Base-by-base conservation (phyloP, 805 yeast genomes). In the Saccharomycopsis schoenii region DNA sequence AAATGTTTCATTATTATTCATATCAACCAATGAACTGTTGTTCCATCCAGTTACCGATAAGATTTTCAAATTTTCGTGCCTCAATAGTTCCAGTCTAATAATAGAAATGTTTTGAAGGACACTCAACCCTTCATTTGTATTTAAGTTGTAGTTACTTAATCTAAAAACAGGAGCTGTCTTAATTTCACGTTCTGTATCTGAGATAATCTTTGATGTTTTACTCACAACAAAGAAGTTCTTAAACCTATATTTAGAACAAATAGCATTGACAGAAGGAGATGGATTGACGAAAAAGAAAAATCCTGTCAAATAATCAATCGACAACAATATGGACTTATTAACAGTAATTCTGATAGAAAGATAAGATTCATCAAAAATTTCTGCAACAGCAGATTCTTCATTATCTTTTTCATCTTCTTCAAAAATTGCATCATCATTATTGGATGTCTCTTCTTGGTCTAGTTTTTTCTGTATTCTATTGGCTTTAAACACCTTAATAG, bases 61-160 rank as follows among this genome's bases (percentile, higher is more conserved):
- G n/a, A 64, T 56, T 52, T 64, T 64, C 17, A 61, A 37, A 14
- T 62, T 58, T 58, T 64, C 66, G 36, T 62, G 65, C 21, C 62
- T 36, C 41, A 64, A 52, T 12, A 62, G 54, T 40, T 64, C 66
- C 59, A 64, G 58, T 39, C 63, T 25, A 29, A 64, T 39, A 24
- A 60, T 58, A 6, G 58, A 55, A 11, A 64, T 24, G 39, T 64
- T 64, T 25, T 61, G 60, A 42, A 56, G 39, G 39, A 63, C 51
- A 17, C 57, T 57, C 14, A 47, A 24, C 8, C 56, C n/a, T 42
- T 60, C 60, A 12, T 61, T 60, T 17, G 43, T 15, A n/a, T 55
- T 56, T 24, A 41, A 17, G 34, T 56, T 55, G 36, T 61, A 56
- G 11, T 3, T 40, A 21, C 54, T 55, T 37, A 52, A 25, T 14